Evolutionary conservation across 345 rosid species (phyloP), one percentile per base, ranked within the genome.

Genomic region (Brassica cretica): DNA sequence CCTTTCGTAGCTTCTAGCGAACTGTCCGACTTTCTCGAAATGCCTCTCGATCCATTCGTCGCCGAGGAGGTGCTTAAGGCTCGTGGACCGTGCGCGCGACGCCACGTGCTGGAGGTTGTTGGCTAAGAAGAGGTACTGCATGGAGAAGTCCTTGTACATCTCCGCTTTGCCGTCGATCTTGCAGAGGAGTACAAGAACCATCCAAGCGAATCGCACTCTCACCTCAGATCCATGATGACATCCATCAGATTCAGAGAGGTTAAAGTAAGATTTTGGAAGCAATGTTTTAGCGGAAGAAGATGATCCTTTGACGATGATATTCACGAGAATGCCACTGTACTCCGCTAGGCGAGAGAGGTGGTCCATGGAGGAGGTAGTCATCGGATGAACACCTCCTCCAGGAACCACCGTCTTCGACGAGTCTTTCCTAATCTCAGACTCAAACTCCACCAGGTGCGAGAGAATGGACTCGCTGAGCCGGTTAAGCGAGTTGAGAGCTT

Each of bases 121-220:
- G 8, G 92, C 89, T 19, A 92, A 73, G 87, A 88, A 92, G 74
- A 92, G 87, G 72, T 89, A 89, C 9, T 86, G 81, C 21, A 80
- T 7, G 2, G 92, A 79, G 19, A 77, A 80, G 64, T 86, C 86
- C 25, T 87, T 89, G 84, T 88, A 90, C 19, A 66, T 84, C 68
- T 89, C 79, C 2, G 92, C 84, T 81, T 88, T 92, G 15, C 72
- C 71, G 83, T 90, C 96, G 62, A 92, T 86, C 62, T 85, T 90
- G 78, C 93, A 89, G 2, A 90, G 88, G 2, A 92, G 84, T 18
- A 87, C 80, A 15, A 89, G 87, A 46, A 90, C 71, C 12, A 90
- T 41, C 92, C 89, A 86, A 14, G 92, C 88, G 44, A 89, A 24
- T 66, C 84, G 85, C n/a, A 64, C 7, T 27, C 84, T 82, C n/a